A percentile compares a stretch with the other conserved stretches of the same genome.
These are phyloP conservation scores for Calendula officinalis DNA, from an alignment of 129 eudicot genomes.

Conservation along the genomic window DNA sequence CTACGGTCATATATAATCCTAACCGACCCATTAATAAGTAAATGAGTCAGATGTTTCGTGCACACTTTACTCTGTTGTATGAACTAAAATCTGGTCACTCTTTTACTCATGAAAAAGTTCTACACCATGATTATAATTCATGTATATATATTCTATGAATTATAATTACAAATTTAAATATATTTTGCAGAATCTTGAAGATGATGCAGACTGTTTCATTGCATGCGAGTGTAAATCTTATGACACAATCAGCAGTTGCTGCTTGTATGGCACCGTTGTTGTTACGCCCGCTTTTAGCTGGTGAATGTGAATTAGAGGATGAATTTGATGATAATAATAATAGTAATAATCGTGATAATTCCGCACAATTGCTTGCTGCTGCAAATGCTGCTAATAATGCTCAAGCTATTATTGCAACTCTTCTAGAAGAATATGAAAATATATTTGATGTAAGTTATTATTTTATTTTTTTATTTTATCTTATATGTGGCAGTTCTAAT, in stretches of 20 bases:
- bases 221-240: slow-evolving; percentile 75
- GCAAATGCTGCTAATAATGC: slow-evolving; percentile 99
- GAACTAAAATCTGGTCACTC: too few species aligned
- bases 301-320: slow-evolving; percentile 91
- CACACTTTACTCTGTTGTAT: too few species aligned
- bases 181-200: slow-evolving; percentile 67
- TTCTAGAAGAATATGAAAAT: slow-evolving; percentile 81
- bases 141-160: background rate
- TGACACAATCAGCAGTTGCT: slow-evolving; percentile 94
- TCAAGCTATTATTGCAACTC: slow-evolving; percentile 76
- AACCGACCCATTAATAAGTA: too few species aligned
- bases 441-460: slow-evolving; percentile 69
- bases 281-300: slow-evolving; percentile 94
- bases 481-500: background rate
- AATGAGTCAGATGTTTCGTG: too few species aligned
- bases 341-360: slow-evolving; percentile 66
- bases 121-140: background rate
- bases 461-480: slow-evolving; percentile 10
- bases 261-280: slow-evolving; percentile 99
- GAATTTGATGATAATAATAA: slow-evolving; percentile 48
- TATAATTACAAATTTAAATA: background rate
- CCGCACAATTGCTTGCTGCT: slow-evolving; percentile 98
- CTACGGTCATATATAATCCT: too few species aligned
- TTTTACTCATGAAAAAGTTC: background rate
- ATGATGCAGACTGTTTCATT: slow-evolving; percentile 90